A percentile compares a stretch with the other conserved stretches of the same genome.
These are phyloP conservation scores for Globisporangium radiosum DNA, from an alignment of 352 stramenopile species.

Conservation along the genomic window DNA sequence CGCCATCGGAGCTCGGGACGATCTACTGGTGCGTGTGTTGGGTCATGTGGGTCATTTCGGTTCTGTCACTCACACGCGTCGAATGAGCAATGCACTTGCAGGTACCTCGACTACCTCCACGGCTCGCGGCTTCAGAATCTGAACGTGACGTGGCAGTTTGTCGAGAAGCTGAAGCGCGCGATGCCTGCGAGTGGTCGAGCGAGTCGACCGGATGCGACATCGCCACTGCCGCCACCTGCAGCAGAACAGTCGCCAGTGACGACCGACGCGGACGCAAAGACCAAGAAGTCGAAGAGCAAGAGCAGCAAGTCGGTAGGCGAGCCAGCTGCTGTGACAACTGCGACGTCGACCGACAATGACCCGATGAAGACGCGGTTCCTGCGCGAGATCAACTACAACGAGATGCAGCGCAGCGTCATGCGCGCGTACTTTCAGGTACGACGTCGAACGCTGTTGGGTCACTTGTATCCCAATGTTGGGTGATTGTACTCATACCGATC, in stretches of 20 bases:
- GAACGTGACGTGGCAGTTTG: constrained; percentile 71
- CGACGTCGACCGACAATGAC: constrained; percentile 20
- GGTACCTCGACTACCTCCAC: constrained; percentile 82
- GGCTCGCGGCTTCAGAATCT: constrained; percentile 81
- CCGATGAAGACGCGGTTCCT: constrained; percentile 51
- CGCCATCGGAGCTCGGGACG: constrained; percentile 59
- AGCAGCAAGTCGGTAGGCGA: constrained; percentile 19
- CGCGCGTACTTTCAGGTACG: constrained; percentile 72
- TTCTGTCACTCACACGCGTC: neutral
- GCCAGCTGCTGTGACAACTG: neutral
- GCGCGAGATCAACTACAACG: constrained; percentile 73
- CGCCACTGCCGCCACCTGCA: too few species aligned
- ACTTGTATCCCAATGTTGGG: too few species aligned
- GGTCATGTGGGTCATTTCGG: neutral
- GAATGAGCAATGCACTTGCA: constrained; percentile 9
- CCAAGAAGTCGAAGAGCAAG: constrained; percentile 19
- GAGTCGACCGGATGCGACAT: constrained; percentile 3
- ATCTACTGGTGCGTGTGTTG: constrained; percentile 57
- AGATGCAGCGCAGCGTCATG: constrained; percentile 67
- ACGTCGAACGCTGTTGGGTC: neutral
- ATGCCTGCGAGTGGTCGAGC: constrained; percentile 15
- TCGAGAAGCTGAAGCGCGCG: constrained; percentile 80
- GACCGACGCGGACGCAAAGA: neutral
- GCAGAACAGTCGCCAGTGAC: too few species aligned
- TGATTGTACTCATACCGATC: too few species aligned